phyloP scores from a whole-genome alignment of 2,329 filamentous ascomycete genomes.

The Pseudocercospora cruenta region DNA sequence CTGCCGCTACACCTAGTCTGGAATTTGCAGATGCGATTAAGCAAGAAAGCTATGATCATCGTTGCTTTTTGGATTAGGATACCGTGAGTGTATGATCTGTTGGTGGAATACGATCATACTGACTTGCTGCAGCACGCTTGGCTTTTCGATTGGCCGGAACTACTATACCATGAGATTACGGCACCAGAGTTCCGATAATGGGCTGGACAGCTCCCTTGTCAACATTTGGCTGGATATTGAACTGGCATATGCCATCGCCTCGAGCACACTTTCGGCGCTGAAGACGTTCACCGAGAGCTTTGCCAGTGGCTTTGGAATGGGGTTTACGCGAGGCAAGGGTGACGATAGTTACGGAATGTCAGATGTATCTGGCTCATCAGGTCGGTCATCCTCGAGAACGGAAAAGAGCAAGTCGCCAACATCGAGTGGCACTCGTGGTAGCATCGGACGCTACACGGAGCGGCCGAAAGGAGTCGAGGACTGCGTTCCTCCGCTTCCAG shows the following conservation, averaged over 20 bases:
- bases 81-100: slow-evolving; percentile 33
- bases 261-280: slow-evolving; percentile 47
- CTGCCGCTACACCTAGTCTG: slow-evolving; percentile 42
- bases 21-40: slow-evolving; percentile 42
- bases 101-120: background rate
- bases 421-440: slow-evolving; percentile 9
- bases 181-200: slow-evolving; percentile 35
- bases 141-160: slow-evolving; percentile 41
- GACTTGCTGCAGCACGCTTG: slow-evolving; percentile 35
- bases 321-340: slow-evolving; percentile 34
- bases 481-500: slow-evolving; percentile 1
- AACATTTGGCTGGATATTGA: slow-evolving; percentile 44
- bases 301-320: slow-evolving; percentile 45
- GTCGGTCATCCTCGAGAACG: slow-evolving; percentile 19
- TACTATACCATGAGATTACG: slow-evolving; percentile 38
- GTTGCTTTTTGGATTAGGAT: slow-evolving; percentile 44
- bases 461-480: slow-evolving; percentile 5
- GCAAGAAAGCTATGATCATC: slow-evolving; percentile 41
- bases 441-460: background rate
- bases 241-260: slow-evolving; percentile 43
- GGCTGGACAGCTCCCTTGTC: slow-evolving; percentile 39
- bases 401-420: slow-evolving; percentile 22
- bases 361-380: slow-evolving; percentile 27
- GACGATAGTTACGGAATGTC: slow-evolving; percentile 37
- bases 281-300: slow-evolving; percentile 48